Conservation (phyloP, 2,329 filamentous ascomycete species). For the Pseudonectria buxi region DNA sequence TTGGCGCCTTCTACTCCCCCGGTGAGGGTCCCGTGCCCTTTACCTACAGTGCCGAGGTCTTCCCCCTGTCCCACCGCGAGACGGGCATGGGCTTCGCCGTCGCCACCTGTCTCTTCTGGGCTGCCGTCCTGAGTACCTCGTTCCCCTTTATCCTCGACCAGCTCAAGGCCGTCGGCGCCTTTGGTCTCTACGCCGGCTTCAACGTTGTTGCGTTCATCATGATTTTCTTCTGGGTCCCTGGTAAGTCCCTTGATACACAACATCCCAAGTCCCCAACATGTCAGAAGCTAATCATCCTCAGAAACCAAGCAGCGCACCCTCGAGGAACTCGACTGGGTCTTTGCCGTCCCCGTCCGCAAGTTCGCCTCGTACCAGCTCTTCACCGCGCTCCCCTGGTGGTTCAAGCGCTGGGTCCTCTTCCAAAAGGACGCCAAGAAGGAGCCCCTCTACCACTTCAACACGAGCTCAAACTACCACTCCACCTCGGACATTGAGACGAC, state of each 20-base stretch:
- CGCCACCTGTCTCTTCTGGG: constrained; percentile 52
- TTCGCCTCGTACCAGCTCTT: constrained; percentile 34
- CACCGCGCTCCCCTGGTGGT: constrained; percentile 26
- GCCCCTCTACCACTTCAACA: constrained; percentile 33
- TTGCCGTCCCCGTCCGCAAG: constrained; percentile 37
- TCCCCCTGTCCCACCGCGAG: constrained; percentile 57
- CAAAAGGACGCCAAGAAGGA: constrained; percentile 24
- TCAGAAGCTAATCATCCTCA: too few species aligned
- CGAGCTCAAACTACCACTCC: constrained; percentile 10
- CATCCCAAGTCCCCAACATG: too few species aligned
- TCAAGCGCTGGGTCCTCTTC: constrained; percentile 28
- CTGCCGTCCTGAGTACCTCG: constrained; percentile 42
- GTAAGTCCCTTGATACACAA: too few species aligned
- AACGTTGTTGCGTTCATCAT: constrained; percentile 48
- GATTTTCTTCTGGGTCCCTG: constrained; percentile 40
- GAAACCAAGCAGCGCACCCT: constrained; percentile 51
- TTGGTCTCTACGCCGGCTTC: constrained; percentile 48
- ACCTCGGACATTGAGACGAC: constrained; percentile 11
- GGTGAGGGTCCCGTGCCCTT: constrained; percentile 59
- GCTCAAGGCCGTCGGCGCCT: constrained; percentile 30
- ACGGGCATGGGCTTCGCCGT: constrained; percentile 59
- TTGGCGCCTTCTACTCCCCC: constrained; percentile 57
- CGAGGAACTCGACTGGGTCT: constrained; percentile 46
- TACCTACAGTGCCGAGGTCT: constrained; percentile 57
- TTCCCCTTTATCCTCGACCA: constrained; percentile 41